Evolutionary conservation across 2,329 filamentous ascomycete species (phyloP).

Genomic region (Microcyclospora tardicrescens): DNA sequence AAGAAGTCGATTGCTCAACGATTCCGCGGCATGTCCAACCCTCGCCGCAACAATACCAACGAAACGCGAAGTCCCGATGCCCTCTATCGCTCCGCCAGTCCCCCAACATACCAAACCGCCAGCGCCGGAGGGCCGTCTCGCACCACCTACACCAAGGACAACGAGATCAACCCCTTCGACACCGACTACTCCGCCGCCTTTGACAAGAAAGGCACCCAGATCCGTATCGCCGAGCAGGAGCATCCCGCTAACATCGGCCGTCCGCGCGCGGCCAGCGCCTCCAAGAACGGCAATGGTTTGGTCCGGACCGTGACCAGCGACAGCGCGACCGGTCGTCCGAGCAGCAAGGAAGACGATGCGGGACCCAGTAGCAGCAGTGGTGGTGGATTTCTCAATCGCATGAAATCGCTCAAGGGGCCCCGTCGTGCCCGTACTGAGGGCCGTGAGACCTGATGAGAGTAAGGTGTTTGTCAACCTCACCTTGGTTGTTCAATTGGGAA

Average conservation of each 20-base stretch:
- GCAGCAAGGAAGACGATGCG: slow-evolving; percentile 30
- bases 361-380: slow-evolving; percentile 24
- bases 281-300: slow-evolving; percentile 40
- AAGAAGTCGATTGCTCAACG: slow-evolving; percentile 94
- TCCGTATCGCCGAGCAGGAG: slow-evolving; percentile 39
- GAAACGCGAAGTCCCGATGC: slow-evolving; percentile 37
- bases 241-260: slow-evolving; percentile 6
- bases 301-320: slow-evolving; percentile 50
- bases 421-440: slow-evolving; percentile 34
- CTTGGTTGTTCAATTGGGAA: too few relatives aligned
- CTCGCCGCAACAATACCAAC: slow-evolving; percentile 44
- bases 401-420: slow-evolving; percentile 70
- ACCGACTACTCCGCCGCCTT: slow-evolving; percentile 57
- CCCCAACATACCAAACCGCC: slow-evolving; percentile 9
- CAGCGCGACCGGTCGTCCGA: slow-evolving; percentile 10
- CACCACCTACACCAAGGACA: slow-evolving; percentile 21
- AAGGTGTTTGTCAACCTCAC: neutral
- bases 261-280: slow-evolving; percentile 42
- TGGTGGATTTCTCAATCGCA: slow-evolving; percentile 60
- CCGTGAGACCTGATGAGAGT: slow-evolving; percentile 4
- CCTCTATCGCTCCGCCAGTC: slow-evolving; percentile 28
- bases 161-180: slow-evolving; percentile 60
- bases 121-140: slow-evolving; percentile 29
- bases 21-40: slow-evolving; percentile 69
- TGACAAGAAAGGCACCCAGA: slow-evolving; percentile 49